Percentiles rank a stretch among this genome's conserved stretches.
Conservation (phyloP, 2,329 filamentous ascomycete species). For the Cladophialophora bantiana region DNA sequence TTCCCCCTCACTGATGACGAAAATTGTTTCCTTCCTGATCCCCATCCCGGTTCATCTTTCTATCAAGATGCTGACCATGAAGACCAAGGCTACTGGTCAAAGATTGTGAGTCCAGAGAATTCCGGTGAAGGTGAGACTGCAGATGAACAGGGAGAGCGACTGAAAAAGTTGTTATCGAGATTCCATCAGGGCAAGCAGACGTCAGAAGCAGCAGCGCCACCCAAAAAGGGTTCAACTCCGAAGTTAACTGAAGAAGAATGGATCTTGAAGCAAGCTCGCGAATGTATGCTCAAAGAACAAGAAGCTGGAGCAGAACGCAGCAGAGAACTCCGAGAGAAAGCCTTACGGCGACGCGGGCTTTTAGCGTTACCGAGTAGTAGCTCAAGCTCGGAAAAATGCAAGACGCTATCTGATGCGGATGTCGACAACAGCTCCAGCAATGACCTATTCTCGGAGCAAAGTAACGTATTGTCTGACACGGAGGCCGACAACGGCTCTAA, state of each 20-base stretch:
- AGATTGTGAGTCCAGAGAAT: background rate
- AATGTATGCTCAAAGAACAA: constrained; percentile 26
- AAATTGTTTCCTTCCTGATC: constrained; percentile 6
- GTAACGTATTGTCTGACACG: too few relatives aligned
- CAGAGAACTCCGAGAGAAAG: constrained; percentile 23
- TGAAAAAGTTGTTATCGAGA: constrained; percentile 9
- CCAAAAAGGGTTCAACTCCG: background rate
- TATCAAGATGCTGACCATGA: constrained; percentile 22
- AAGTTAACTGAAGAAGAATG: constrained; percentile 14
- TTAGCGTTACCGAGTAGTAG: background rate
- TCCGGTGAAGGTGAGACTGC: background rate
- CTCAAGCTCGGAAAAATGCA: background rate
- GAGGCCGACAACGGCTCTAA: too few relatives aligned
- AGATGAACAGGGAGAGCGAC: constrained; percentile 16
- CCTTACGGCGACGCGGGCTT: constrained; percentile 10
- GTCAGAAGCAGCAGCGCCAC: background rate
- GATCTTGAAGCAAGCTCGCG: constrained; percentile 16
- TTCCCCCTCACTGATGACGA: constrained; percentile 10
- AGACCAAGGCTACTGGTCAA: constrained; percentile 19
- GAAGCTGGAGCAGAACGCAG: constrained; percentile 26
- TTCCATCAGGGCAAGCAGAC: constrained; percentile 16
- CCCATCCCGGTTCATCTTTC: constrained; percentile 14
- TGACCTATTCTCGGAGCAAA: constrained; percentile 7
- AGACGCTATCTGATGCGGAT: background rate
- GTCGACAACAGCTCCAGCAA: background rate